A percentile compares a stretch with the other conserved stretches of the same genome.
Evolutionary conservation across 2,329 filamentous ascomycete genomes (phyloP).

Genomic region (Xylaria sp.): DNA sequence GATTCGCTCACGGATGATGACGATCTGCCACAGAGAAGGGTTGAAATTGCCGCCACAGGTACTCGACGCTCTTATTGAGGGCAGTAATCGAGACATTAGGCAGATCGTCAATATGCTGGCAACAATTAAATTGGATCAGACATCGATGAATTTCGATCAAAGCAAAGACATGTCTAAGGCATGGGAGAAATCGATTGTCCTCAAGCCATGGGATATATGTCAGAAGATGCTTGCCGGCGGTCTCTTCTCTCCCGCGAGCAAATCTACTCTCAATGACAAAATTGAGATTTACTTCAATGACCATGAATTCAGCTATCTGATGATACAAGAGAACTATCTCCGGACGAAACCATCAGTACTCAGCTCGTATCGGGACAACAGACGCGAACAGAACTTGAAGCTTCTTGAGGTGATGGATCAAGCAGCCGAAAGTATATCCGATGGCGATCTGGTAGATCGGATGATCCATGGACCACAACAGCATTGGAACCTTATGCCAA

Average conservation of each 20-base stretch:
- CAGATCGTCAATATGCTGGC: constrained; percentile 99
- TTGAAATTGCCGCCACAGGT: constrained; percentile 83
- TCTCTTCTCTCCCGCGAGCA: constrained; percentile 83
- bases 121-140: constrained; percentile 86
- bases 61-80: constrained; percentile 92
- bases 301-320: constrained; percentile 94
- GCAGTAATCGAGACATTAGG: constrained; percentile 92
- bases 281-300: constrained; percentile 99
- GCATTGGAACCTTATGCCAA: constrained; percentile 98
- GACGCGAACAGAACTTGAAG: constrained; percentile 76
- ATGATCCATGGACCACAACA: constrained; percentile 99
- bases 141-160: constrained; percentile 79
- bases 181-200: constrained; percentile 96
- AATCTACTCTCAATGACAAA: constrained; percentile 92
- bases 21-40: constrained; percentile 90
- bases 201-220: constrained; percentile 98
- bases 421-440: constrained; percentile 94
- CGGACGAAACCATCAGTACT: constrained; percentile 76
- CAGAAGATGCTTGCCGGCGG: constrained; percentile 88
- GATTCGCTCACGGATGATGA: constrained; percentile 90
- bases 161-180: constrained; percentile 94
- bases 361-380: constrained; percentile 61
- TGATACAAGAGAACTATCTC: constrained; percentile 98
- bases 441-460: constrained; percentile 91
- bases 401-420: constrained; percentile 84